Conservation (phyloP, 305 asterid species). For the Plantago lanceolata region DNA sequence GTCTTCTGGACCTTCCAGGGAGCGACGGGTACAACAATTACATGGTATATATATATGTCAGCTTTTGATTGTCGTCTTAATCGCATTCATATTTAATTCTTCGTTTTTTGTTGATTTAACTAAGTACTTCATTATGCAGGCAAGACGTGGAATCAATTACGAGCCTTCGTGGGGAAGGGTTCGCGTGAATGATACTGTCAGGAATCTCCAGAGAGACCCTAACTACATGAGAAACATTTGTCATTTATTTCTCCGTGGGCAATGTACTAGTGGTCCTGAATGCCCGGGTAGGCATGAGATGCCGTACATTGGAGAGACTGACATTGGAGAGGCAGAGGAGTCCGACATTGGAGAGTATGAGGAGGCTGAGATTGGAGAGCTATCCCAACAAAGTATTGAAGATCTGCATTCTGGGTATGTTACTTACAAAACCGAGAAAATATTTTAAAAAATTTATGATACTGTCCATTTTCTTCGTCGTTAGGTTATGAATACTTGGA, state of each 20-base stretch:
- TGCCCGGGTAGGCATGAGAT: conserved; percentile 95
- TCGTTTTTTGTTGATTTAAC: too few relatives aligned
- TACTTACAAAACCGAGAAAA: too few relatives aligned
- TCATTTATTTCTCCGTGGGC: conserved; percentile 89
- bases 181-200: conserved; percentile 75
- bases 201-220: conserved; percentile 94
- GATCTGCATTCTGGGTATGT: conserved; percentile 94
- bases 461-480: too few relatives aligned
- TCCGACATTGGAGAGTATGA: too few relatives aligned
- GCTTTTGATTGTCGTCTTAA: background rate
- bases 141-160: conserved; percentile 93
- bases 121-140: conserved; percentile 38
- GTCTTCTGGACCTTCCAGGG: conserved; percentile 94
- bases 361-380: conserved; percentile 86
- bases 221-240: conserved; percentile 86
- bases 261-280: conserved; percentile 92
- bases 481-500: too few relatives aligned
- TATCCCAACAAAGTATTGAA: conserved; percentile 88
- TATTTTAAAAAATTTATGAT: too few relatives aligned
- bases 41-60: conserved; percentile 44
- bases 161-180: conserved; percentile 92
- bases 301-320: conserved; percentile 96
- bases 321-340: too few relatives aligned
- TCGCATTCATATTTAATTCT: background rate
- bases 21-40: conserved; percentile 92